Percentiles rank a stretch among this genome's conserved stretches.
Conservation (phyloP, 352 stramenopile genomes). For the Bremia lactucae region DNA sequence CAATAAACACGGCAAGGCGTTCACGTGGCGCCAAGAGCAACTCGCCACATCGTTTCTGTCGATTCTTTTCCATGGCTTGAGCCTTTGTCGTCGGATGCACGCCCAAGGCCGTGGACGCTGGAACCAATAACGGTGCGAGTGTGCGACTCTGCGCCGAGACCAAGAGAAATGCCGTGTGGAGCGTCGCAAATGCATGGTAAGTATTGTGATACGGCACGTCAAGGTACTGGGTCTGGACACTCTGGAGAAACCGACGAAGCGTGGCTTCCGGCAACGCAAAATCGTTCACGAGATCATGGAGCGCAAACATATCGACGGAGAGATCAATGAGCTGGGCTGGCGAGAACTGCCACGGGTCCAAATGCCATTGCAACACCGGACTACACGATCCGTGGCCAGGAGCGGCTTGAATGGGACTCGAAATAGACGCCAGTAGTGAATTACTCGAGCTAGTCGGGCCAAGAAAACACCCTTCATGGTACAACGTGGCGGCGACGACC, state of each 20-base stretch:
- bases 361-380: slow-evolving; percentile 30
- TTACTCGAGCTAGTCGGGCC: slow-evolving; percentile 11
- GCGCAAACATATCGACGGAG: slow-evolving; percentile 61
- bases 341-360: slow-evolving; percentile 54
- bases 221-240: slow-evolving; percentile 63
- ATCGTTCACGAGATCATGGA: slow-evolving; percentile 47
- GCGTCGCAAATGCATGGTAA: slow-evolving; percentile 70
- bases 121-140: slow-evolving; percentile 11
- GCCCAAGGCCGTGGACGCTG: slow-evolving; percentile 11
- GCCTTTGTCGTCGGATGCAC: slow-evolving; percentile 12
- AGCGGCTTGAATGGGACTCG: slow-evolving; percentile 3
- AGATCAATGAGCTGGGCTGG: slow-evolving; percentile 56
- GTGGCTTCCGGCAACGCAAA: slow-evolving; percentile 48
- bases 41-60: slow-evolving; percentile 17
- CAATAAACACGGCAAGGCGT: slow-evolving; percentile 67
- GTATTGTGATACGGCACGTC: slow-evolving; percentile 84
- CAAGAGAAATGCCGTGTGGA: slow-evolving; percentile 74
- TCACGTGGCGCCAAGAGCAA: slow-evolving; percentile 44
- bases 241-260: slow-evolving; percentile 52
- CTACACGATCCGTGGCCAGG: slow-evolving; percentile 8
- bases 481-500: slow-evolving; percentile 25
- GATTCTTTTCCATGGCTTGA: slow-evolving; percentile 10
- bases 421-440: slow-evolving; percentile 7
- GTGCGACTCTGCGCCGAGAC: slow-evolving; percentile 42
- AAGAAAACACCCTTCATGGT: slow-evolving; percentile 30